Conservation (phyloP, 2,329 filamentous ascomycete genomes). For the Shiraia sp. region DNA sequence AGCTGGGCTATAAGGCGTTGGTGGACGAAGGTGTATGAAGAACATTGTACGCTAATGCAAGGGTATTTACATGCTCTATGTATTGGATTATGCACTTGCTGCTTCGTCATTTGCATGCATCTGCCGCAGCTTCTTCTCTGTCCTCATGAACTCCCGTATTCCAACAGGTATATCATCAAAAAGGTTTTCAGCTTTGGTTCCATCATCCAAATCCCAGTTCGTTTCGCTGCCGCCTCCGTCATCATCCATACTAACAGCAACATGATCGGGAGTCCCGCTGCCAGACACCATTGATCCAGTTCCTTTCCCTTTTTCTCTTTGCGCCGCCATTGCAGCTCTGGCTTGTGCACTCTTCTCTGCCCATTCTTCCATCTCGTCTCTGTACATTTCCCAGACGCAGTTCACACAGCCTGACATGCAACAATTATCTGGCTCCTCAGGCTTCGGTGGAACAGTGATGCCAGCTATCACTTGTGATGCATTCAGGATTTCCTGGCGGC, state of each 20-base stretch:
- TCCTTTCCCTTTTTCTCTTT: constrained; percentile 28
- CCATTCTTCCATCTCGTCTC: constrained; percentile 94
- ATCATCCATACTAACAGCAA: constrained; percentile 71
- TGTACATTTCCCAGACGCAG: constrained; percentile 91
- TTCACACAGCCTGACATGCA: constrained; percentile 99
- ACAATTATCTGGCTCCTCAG: constrained; percentile 93
- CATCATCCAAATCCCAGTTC: constrained; percentile 59
- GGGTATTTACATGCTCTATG: neutral
- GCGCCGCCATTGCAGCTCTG: constrained; percentile 54
- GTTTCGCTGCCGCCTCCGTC: constrained; percentile 76
- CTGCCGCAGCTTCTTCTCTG: constrained; percentile 85
- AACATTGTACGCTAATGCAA: too few relatives aligned
- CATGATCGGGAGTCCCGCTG: constrained; percentile 51
- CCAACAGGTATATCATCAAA: constrained; percentile 86
- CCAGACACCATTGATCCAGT: constrained; percentile 43
- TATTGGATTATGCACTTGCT: constrained; percentile 8
- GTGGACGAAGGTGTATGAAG: neutral
- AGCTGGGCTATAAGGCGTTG: neutral
- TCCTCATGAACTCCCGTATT: constrained; percentile 96
- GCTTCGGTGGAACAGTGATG: constrained; percentile 78
- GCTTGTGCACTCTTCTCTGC: constrained; percentile 68
- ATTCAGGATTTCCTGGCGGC: constrained; percentile 62
- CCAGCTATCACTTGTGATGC: constrained; percentile 72
- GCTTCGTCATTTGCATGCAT: constrained; percentile 66
- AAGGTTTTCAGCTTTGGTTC: constrained; percentile 61